Evolutionary conservation across 2,329 filamentous ascomycete genomes (phyloP).

Genomic region (Venturia carpophila): DNA sequence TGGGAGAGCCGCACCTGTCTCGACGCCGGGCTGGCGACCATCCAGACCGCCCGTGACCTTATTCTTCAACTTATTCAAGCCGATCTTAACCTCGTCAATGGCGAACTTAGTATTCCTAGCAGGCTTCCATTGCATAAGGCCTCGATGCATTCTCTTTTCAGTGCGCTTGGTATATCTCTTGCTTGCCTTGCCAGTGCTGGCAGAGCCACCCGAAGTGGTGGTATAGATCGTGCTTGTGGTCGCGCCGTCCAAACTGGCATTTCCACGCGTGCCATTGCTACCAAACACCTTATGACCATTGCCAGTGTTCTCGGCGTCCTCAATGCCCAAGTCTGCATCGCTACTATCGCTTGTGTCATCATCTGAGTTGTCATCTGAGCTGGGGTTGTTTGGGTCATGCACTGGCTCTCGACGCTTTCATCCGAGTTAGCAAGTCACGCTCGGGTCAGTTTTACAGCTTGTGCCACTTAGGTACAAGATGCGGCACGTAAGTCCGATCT

Average conservation of each 20-base stretch:
- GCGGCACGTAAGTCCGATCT: background rate
- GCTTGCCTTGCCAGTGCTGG: constrained; percentile 47
- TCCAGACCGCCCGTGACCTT: constrained; percentile 63
- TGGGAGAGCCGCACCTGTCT: constrained; percentile 48
- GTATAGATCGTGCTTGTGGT: constrained; percentile 14
- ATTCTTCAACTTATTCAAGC: constrained; percentile 65
- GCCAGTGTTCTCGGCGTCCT: constrained; percentile 41
- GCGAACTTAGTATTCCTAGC: constrained; percentile 79
- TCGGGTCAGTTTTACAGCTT: too few relatives aligned
- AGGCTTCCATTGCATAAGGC: constrained; percentile 92
- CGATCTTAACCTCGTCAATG: constrained; percentile 78
- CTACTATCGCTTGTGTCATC: constrained; percentile 36
- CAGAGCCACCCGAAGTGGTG: constrained; percentile 20
- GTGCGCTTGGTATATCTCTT: constrained; percentile 59
- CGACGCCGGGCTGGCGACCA: constrained; percentile 79
- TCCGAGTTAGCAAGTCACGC: background rate
- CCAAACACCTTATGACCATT: background rate
- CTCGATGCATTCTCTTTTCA: constrained; percentile 77
- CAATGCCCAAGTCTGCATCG: constrained; percentile 49
- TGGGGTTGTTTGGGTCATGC: constrained; percentile 44
- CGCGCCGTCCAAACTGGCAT: background rate
- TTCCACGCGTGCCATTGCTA: background rate
- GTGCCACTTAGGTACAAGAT: background rate
- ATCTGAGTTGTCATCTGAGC: constrained; percentile 36
- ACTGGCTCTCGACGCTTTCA: constrained; percentile 40